These are phyloP conservation scores for Achaetomiella virescens DNA, from an alignment of 495 filamentous ascomycete genomes.

Conservation along the genomic window DNA sequence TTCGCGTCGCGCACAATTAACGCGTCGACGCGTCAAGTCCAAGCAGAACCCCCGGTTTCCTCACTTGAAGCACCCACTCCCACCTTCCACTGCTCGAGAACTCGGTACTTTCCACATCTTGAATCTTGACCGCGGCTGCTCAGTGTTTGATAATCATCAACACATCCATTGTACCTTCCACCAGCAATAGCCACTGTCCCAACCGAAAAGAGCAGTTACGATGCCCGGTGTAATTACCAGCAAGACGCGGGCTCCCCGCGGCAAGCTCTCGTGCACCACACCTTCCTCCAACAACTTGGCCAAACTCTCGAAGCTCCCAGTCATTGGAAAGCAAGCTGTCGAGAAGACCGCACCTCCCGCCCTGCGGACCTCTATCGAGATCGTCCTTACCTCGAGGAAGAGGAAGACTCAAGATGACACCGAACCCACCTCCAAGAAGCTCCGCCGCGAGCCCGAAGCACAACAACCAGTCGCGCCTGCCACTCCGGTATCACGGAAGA, in stretches of 20 bases:
- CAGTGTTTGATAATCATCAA: not conserved
- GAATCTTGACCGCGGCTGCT: not conserved
- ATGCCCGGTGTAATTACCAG: slow-evolving; percentile 30
- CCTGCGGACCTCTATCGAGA: slow-evolving; percentile 25
- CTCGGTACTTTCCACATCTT: slow-evolving; percentile 2
- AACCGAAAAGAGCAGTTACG: slow-evolving; percentile 13
- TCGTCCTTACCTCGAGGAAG: slow-evolving; percentile 28
- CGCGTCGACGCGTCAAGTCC: slow-evolving; percentile 9
- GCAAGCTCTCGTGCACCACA: slow-evolving; percentile 19
- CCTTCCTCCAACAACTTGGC: slow-evolving; percentile 32
- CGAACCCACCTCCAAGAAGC: slow-evolving; percentile 23
- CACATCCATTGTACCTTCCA: slow-evolving; percentile 1
- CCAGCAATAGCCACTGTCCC: not conserved
- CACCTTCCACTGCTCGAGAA: not conserved
- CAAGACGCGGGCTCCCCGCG: slow-evolving; percentile 21
- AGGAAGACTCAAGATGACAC: slow-evolving; percentile 26
- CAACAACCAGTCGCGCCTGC: slow-evolving; percentile 5
- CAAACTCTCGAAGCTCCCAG: slow-evolving; percentile 36
- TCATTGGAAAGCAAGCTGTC: slow-evolving; percentile 26
- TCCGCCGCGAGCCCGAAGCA: slow-evolving; percentile 15
- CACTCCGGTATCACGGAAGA: slow-evolving; percentile 14
- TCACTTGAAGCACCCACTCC: not conserved
- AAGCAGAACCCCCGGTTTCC: not conserved
- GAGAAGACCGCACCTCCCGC: slow-evolving; percentile 13
- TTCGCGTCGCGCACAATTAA: slow-evolving; percentile 12